Conservation (phyloP, 257 asterid species). For the Primulina eburnea region DNA sequence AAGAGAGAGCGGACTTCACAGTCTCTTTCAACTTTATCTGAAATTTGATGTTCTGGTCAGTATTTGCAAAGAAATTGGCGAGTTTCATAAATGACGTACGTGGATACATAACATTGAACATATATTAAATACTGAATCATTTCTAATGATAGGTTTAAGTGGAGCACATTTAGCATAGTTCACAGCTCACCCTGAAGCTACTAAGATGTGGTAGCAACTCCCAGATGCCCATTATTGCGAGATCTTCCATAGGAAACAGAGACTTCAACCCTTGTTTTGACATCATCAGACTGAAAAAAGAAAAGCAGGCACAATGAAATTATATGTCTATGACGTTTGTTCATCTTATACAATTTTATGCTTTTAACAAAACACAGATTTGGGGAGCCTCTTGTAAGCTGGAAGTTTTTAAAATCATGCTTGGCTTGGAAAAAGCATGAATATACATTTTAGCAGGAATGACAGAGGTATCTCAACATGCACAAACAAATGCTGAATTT, state of each 20-base stretch:
- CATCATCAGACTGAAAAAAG: conserved; percentile 56
- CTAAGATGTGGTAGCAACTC: conserved; percentile 85
- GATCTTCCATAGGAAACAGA: conserved; percentile 84
- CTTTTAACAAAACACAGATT: not conserved
- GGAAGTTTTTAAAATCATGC: not conserved
- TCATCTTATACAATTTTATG: conserved; percentile 13
- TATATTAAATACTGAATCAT: conserved; percentile 13
- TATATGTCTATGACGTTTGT: not conserved
- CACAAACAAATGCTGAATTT: too few species aligned
- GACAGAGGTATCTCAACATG: not conserved
- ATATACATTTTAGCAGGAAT: not conserved
- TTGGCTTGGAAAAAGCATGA: not conserved
- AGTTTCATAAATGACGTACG: not conserved
- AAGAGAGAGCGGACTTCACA: conserved; percentile 60
- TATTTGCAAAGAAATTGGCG: conserved; percentile 22
- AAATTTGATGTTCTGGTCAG: conserved; percentile 23
- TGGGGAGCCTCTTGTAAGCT: not conserved
- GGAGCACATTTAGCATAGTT: conserved; percentile 18
- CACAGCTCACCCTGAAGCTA: conserved; percentile 60
- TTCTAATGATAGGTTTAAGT: conserved; percentile 18
- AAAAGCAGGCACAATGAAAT: conserved; percentile 4
- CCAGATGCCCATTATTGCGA: conserved; percentile 93
- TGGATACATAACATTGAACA: not conserved
- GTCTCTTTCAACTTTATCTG: conserved; percentile 71
- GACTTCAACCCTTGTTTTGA: conserved; percentile 63